phyloP scores from a whole-genome alignment of 495 filamentous ascomycete species.

The Lasiosphaeria ovina region DNA sequence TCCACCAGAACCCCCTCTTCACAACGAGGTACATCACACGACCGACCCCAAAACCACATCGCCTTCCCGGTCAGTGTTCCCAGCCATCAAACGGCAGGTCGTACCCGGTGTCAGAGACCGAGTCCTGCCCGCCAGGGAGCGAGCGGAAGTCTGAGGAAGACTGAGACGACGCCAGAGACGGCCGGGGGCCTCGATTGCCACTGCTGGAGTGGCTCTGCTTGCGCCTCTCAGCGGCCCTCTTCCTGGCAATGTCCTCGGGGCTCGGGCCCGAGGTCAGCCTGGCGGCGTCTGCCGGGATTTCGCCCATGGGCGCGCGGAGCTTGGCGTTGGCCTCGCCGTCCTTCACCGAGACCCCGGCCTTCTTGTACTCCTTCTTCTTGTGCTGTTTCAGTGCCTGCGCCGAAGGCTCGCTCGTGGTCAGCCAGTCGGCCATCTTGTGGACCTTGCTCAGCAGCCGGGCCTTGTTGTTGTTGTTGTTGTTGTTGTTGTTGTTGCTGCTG shows the following conservation, averaged over 20 bases:
- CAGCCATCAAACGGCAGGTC: neutral
- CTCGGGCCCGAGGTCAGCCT: conserved; percentile 27
- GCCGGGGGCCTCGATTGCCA: neutral
- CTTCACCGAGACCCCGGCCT: conserved; percentile 30
- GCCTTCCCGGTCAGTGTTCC: neutral
- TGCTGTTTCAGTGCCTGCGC: conserved; percentile 38
- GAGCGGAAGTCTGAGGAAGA: conserved; percentile 8
- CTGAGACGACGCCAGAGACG: conserved; percentile 2
- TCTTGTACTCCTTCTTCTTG: conserved; percentile 36
- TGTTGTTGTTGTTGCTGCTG: no score
- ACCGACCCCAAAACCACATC: neutral
- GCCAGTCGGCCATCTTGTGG: conserved; percentile 41
- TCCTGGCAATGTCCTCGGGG: conserved; percentile 35
- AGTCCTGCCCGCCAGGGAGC: conserved; percentile 9
- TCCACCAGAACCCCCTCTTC: no score
- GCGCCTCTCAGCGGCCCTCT: conserved; percentile 24
- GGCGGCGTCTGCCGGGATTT: conserved; percentile 37
- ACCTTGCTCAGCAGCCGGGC: conserved; percentile 15
- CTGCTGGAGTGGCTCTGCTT: conserved; percentile 1
- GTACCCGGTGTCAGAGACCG: neutral
- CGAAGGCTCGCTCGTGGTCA: conserved; percentile 41
- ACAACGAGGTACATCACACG: neutral
- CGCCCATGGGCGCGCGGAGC: conserved; percentile 35
- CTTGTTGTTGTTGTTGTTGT: conserved; percentile 6
- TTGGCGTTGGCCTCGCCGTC: conserved; percentile 32